Base-by-base conservation (phyloP, 306 rosid genomes). In the Notholithocarpus densiflorus region DNA sequence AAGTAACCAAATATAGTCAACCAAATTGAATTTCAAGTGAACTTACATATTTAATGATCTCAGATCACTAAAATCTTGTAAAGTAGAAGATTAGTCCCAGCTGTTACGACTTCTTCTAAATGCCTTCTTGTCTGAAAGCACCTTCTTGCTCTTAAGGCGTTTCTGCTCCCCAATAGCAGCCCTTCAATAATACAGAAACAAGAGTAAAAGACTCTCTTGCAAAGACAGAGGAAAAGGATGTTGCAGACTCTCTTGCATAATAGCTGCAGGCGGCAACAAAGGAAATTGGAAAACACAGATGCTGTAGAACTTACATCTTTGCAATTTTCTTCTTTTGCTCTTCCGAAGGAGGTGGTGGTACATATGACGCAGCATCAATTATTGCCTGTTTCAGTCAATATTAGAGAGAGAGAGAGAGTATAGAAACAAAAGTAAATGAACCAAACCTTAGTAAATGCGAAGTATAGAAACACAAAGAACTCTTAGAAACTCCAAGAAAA, bases 341-440 rank as follows among this genome's bases (percentile, higher is more conserved):
- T 82, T 89, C 97, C 14, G 98, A 91, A 79, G 98, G 97, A 82
- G 97, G 98, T 52, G 98, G 98, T 26, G 97, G 98, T 71, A 94
- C 97, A 85, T 94, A 92, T 10, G 95, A 82, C 72, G 98, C 97
- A 65, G 98, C 97, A 82, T 94, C 95, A 77, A 92, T 94, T 74
- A 94, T 94, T 79, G 89, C 93, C 97, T 94, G 61, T 74, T 86
- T 82, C 71, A 74, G 18, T 20, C 40, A 56, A 73, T 74, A 31
- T 29, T 27, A 60, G 56, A 61, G 13, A 82, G 68, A 75, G 43
- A 76, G 34, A 60, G 77, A 76, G 40, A 34, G 40, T 34, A 34
- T 34, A 40, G 18, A 65, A 65, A 65, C 1, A 1, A 31, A 27
- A 34, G 37, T 34, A 40, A 3, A 65, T 10, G 5, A 40, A 8